Conservation (phyloP, 1,139 yeast genomes). For the Wickerhamomyces sp. region DNA sequence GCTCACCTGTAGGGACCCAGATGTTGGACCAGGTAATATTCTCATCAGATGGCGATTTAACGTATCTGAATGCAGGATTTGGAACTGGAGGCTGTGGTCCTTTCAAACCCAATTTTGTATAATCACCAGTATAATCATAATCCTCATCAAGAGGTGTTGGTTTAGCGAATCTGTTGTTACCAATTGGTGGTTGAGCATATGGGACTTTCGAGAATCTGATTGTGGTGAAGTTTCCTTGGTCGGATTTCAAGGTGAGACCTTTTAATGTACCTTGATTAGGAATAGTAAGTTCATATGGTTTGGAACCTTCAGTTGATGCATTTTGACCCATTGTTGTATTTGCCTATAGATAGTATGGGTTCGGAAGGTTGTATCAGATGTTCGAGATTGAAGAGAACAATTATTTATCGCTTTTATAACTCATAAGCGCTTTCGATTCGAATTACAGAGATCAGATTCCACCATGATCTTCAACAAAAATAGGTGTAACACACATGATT, state of each 20-base stretch:
- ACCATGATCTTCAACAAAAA: too few relatives aligned
- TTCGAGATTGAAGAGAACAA: too few relatives aligned
- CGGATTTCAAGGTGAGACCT: conserved; percentile 1
- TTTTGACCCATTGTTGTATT: background rate
- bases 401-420: too few relatives aligned
- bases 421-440: too few relatives aligned
- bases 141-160: conserved; percentile 26
- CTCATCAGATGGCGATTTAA: conserved; percentile 23
- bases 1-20: conserved; percentile 31
- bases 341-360: too few relatives aligned
- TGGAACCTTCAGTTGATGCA: background rate
- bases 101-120: conserved; percentile 25
- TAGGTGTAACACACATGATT: too few relatives aligned
- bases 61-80: conserved; percentile 22
- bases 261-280: conserved; percentile 2
- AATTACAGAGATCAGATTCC: too few relatives aligned
- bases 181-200: conserved; percentile 8
- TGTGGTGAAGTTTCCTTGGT: background rate
- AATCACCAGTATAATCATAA: conserved; percentile 32
- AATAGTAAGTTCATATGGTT: background rate
- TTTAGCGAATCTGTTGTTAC: conserved; percentile 23
- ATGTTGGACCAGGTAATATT: conserved; percentile 34
- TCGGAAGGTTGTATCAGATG: too few relatives aligned
- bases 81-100: conserved; percentile 33
- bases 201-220: conserved; percentile 5